Evolutionary conservation across 306 rosid genomes (phyloP).

Genomic region (Cercis canadensis): DNA sequence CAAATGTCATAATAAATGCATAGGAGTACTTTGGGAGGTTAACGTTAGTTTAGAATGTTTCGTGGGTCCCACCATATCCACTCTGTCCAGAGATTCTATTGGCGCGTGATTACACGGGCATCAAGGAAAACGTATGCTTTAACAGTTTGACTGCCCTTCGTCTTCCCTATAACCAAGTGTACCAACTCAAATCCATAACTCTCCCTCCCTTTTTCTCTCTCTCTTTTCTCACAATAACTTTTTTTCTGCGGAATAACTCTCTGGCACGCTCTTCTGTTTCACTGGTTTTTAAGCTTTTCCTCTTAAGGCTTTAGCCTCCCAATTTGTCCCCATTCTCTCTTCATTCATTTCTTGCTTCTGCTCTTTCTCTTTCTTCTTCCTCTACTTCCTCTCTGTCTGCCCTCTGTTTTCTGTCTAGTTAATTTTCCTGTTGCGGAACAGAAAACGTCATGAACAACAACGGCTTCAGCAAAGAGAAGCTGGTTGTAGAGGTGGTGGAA

Average conservation of each 20-base stretch:
- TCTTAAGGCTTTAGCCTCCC: constrained; percentile 31
- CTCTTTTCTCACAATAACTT: neutral
- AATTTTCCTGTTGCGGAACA: neutral
- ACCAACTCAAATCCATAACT: constrained; percentile 25
- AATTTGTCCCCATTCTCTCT: constrained; percentile 28
- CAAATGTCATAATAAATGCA: too few relatives aligned
- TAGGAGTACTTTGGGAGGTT: neutral
- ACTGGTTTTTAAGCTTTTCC: constrained; percentile 2
- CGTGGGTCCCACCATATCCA: constrained; percentile 50
- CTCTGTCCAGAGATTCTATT: constrained; percentile 15
- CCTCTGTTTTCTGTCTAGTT: neutral
- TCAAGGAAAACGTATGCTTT: neutral
- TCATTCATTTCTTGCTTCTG: neutral
- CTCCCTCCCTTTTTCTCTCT: constrained; percentile 14
- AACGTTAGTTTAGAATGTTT: constrained; percentile 19
- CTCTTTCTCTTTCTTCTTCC: constrained; percentile 2
- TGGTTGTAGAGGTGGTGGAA: constrained; percentile 60
- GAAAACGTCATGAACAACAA: constrained; percentile 37
- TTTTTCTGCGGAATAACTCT: neutral
- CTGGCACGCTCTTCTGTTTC: constrained; percentile 37
- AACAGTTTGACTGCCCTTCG: neutral
- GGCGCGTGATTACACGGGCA: constrained; percentile 35
- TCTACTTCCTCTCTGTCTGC: neutral
- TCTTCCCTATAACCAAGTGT: neutral
- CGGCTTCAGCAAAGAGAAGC: constrained; percentile 48